Evolutionary conservation across 257 asterid species (phyloP).

Genomic region (Apocynum venetum): DNA sequence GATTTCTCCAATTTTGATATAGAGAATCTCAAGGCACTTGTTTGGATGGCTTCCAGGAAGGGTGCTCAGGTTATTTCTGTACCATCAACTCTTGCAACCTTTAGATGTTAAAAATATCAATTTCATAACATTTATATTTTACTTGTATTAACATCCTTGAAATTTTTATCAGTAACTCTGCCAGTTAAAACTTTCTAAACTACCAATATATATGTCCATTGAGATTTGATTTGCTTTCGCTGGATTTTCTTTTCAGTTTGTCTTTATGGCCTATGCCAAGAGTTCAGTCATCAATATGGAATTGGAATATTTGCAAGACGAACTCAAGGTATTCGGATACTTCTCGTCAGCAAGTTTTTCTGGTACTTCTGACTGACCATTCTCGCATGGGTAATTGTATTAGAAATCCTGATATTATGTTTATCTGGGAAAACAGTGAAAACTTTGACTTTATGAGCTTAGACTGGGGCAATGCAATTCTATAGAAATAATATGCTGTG

Average conservation of each 20-base stretch:
- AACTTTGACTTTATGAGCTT: neutral
- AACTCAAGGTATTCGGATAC: slow-evolving; percentile 41
- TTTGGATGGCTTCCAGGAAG: slow-evolving; percentile 52
- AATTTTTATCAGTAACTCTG: neutral
- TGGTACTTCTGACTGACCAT: neutral
- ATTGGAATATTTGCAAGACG: slow-evolving; percentile 42
- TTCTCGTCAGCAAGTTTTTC: neutral
- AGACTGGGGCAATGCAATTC: neutral
- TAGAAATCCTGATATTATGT: neutral
- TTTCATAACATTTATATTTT: neutral
- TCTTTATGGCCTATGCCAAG: slow-evolving; percentile 50
- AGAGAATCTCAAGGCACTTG: slow-evolving; percentile 53
- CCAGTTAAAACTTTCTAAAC: neutral
- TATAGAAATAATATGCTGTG: neutral
- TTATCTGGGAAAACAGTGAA: neutral
- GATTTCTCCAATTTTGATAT: slow-evolving; percentile 41
- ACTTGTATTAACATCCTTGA: neutral
- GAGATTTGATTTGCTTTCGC: neutral
- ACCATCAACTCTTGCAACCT: neutral
- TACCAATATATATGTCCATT: neutral
- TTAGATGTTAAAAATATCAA: neutral
- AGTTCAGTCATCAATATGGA: slow-evolving; percentile 26
- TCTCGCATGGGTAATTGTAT: neutral
- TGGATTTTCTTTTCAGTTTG: slow-evolving; percentile 42
- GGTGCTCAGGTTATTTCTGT: slow-evolving; percentile 58